Evolutionary conservation across 805 yeast genomes (phyloP).

Genomic region (Saturnispora kantuleensis): DNA sequence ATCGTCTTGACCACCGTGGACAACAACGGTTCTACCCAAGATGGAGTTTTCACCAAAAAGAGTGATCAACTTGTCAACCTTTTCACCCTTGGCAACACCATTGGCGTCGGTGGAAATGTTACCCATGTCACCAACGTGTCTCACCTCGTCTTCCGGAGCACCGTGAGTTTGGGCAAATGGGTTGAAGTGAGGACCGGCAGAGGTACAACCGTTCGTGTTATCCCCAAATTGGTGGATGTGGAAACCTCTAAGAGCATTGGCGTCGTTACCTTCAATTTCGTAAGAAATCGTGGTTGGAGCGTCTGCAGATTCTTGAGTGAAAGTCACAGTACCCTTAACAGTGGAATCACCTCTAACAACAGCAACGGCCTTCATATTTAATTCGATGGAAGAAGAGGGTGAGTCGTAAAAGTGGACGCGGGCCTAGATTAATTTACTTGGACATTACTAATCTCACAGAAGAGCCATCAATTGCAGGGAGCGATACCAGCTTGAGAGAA

Average conservation of each 20-base stretch:
- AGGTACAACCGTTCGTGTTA: slow-evolving; percentile 97
- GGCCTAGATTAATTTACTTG: background rate
- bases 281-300: slow-evolving; percentile 81
- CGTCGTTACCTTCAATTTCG: slow-evolving; percentile 82
- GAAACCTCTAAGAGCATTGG: slow-evolving; percentile 92
- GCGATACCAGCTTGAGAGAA: too few relatives aligned
- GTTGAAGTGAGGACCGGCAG: slow-evolving; percentile 97
- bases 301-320: slow-evolving; percentile 71
- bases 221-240: slow-evolving; percentile 98
- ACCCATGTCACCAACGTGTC: slow-evolving; percentile 97
- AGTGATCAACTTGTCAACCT: slow-evolving; percentile 67
- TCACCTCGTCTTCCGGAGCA: slow-evolving; percentile 70
- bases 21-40: slow-evolving; percentile 90
- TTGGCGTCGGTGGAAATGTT: slow-evolving; percentile 78
- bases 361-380: slow-evolving; percentile 50
- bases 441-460: background rate
- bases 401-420: too few relatives aligned
- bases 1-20: slow-evolving; percentile 89
- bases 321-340: slow-evolving; percentile 78
- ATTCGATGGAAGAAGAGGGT: background rate
- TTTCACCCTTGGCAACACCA: slow-evolving; percentile 88
- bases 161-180: slow-evolving; percentile 87
- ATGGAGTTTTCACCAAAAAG: slow-evolving; percentile 81
- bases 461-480: too few relatives aligned
- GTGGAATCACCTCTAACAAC: slow-evolving; percentile 91